Evolutionary conservation across 163 green algal genomes (phyloP).

Genomic region (Volvox carteri): DNA sequence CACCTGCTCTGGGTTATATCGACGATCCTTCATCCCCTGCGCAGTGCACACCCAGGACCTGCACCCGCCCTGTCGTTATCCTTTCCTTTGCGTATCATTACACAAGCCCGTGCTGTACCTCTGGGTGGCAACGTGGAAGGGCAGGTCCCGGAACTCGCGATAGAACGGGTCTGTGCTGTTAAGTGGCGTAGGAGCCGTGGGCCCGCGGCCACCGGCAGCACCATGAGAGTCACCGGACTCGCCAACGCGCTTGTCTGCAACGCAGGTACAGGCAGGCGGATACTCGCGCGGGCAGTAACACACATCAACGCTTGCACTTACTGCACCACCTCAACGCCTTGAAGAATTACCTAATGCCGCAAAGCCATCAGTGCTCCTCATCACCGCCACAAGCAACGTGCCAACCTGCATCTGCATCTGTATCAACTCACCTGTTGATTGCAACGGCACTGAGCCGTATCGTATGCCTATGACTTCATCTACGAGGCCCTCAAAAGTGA

Average conservation of each 20-base stretch:
- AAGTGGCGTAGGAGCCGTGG: slow-evolving; percentile 59
- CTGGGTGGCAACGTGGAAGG: slow-evolving; percentile 70
- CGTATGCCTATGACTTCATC: slow-evolving; percentile 92
- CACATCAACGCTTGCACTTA: too few relatives aligned
- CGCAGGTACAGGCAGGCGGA: background rate
- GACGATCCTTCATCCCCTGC: too few relatives aligned
- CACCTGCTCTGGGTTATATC: too few relatives aligned
- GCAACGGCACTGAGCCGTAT: slow-evolving; percentile 73
- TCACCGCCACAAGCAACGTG: too few relatives aligned
- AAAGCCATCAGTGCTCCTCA: too few relatives aligned
- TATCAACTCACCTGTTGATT: slow-evolving; percentile 15
- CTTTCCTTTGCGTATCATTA: too few relatives aligned
- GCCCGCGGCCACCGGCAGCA: slow-evolving; percentile 19
- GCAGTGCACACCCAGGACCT: too few relatives aligned
- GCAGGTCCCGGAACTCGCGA: slow-evolving; percentile 74
- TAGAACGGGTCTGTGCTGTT: slow-evolving; percentile 78
- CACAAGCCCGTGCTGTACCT: too few relatives aligned
- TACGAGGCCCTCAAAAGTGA: slow-evolving; percentile 96
- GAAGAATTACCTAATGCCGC: too few relatives aligned
- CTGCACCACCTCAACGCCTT: too few relatives aligned
- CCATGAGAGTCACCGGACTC: background rate
- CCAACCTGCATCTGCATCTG: too few relatives aligned
- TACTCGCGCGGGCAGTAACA: too few relatives aligned
- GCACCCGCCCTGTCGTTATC: background rate
- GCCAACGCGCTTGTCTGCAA: slow-evolving; percentile 21